A percentile compares a stretch with the other conserved stretches of the same genome.
Conservation (phyloP, 768 basidiomycete species). For the Boletus coccyginus region DNA sequence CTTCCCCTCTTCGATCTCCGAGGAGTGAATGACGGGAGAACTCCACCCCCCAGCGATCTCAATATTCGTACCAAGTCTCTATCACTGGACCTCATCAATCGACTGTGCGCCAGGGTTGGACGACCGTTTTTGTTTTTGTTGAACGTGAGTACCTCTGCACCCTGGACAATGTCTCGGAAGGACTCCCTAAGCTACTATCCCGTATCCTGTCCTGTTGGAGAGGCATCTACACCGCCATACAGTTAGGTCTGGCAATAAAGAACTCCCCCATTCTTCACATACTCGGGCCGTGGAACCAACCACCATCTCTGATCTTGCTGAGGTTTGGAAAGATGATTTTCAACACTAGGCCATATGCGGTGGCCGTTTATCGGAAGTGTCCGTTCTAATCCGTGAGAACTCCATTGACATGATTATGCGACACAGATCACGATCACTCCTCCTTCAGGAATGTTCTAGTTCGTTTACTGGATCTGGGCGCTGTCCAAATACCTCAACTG, state of each 20-base stretch:
- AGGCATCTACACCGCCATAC: background rate
- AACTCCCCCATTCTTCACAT: background rate
- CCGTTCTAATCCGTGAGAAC: slow-evolving; percentile 27
- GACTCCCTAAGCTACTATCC: background rate
- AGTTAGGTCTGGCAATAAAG: slow-evolving; percentile 1
- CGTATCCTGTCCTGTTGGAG: background rate
- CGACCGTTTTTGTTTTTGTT: slow-evolving; percentile 19
- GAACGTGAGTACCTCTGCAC: background rate
- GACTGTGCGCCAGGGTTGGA: slow-evolving; percentile 11
- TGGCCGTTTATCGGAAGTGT: slow-evolving; percentile 18
- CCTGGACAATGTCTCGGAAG: slow-evolving; percentile 1
- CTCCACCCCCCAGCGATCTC: slow-evolving; percentile 9
- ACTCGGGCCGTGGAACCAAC: slow-evolving; percentile 17
- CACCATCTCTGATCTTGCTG: slow-evolving; percentile 22
- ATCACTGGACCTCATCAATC: slow-evolving; percentile 6
- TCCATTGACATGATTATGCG: slow-evolving; percentile 22
- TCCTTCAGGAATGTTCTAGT: slow-evolving; percentile 18
- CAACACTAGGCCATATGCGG: slow-evolving; percentile 15
- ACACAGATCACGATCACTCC: slow-evolving; percentile 22
- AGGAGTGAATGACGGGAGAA: slow-evolving; percentile 20
- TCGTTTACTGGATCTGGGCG: slow-evolving; percentile 21
- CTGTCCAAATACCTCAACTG: slow-evolving; percentile 17
- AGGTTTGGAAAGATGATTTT: slow-evolving; percentile 23
- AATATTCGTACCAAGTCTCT: slow-evolving; percentile 2
- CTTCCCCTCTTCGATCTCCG: slow-evolving; percentile 22